Percentiles rank a stretch among this genome's conserved stretches.
These are phyloP conservation scores for Phenoliferia sp. DNA, from an alignment of 1,284 basidiomycete genomes.

Conservation along the genomic window DNA sequence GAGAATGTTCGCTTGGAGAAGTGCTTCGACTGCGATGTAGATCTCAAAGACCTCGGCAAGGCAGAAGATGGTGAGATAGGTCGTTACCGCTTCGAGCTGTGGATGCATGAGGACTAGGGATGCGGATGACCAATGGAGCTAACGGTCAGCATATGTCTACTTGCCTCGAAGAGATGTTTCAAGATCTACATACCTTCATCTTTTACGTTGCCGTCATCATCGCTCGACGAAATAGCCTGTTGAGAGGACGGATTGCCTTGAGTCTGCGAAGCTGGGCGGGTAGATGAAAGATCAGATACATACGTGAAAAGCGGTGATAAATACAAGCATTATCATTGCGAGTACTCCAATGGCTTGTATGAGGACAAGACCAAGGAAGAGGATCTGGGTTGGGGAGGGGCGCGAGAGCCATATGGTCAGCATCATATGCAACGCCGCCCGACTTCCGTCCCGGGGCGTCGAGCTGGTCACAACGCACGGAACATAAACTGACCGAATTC, in stretches of 20 bases:
- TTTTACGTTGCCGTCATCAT: too few species aligned
- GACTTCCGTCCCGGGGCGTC: too few species aligned
- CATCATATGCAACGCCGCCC: too few species aligned
- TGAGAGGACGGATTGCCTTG: too few species aligned
- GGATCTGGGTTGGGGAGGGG: too few species aligned
- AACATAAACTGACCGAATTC: too few species aligned
- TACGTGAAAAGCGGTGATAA: not conserved
- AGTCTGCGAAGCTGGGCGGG: not conserved
- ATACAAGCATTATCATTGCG: not conserved
- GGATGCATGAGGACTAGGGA: not conserved
- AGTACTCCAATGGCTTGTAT: not conserved
- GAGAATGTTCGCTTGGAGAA: not conserved
- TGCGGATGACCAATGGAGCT: too few species aligned
- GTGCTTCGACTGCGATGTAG: not conserved
- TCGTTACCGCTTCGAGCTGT: not conserved
- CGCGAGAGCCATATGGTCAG: too few species aligned
- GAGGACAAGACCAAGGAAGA: not conserved
- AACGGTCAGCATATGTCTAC: too few species aligned
- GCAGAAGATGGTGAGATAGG: not conserved
- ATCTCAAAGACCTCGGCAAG: not conserved
- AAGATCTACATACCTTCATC: not conserved
- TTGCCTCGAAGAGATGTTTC: not conserved
- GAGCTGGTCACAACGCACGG: too few species aligned
- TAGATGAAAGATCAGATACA: not conserved
- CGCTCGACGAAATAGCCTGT: too few species aligned